Evolutionary conservation across 352 stramenopile species (phyloP), one percentile per base, ranked within the genome.

Genomic region (Pythium monospermum): DNA sequence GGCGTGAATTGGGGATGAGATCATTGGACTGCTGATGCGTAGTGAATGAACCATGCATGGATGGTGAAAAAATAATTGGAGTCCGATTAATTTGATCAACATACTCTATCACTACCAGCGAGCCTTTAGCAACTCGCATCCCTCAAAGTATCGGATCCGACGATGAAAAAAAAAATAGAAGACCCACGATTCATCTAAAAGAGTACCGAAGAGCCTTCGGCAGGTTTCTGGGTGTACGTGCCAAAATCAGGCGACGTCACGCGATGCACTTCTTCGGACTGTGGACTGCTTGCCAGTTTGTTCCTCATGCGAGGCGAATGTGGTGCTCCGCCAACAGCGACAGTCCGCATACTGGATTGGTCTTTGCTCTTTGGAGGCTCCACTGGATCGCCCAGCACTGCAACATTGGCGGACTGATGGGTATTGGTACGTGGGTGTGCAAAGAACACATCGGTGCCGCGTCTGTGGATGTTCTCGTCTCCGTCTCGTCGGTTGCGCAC

Each of bases 341-440:
- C 43, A 12, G 41, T 59, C n/a, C 33, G 43, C 46, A 56, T 52
- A 41, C 38, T 50, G 11, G 46, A 26, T 12, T 62, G 45, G 18
- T 52, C 54, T 16, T 36, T 45, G 12, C 28, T 10, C 18, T 27
- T 23, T 6, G 35, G 22, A 22, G 44, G 33, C 45, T 52, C 39
- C 13, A 26, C 46, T 5, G 33, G 39, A 26, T 62, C 38, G 1
- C 40, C 32, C 12, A 56, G 47, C 47, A 52, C 32, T 11, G 45
- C 40, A 11, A 52, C 54, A n/a, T 47, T 47, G 13, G 33, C 26
- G 23, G 38, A 30, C n/a, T 80, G 74, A 66, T 80, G 67, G 4
- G 71, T 73, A 49, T 77, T 85, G 15, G 69, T 82, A 26, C 73
- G 71, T 19, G 76, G 76, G 32, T 71, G 66, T 48, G 84, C 70